phyloP scores from a whole-genome alignment of 371 early-diverging fungal species.

The Rhizopus stolonifer region DNA sequence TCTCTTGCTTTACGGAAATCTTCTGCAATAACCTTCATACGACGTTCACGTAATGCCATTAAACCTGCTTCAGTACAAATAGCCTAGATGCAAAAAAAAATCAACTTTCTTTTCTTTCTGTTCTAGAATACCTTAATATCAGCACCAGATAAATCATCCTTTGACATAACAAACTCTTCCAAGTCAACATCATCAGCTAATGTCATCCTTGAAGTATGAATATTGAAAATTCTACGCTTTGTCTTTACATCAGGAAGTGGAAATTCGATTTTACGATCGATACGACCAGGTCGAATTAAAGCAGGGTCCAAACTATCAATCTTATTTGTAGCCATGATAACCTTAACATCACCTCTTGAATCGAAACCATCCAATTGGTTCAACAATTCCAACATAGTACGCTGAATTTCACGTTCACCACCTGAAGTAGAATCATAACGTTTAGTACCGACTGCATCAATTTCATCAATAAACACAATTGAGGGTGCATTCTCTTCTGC shows the following conservation, averaged over 20 bases:
- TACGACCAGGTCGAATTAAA: conserved; percentile 98
- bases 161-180: conserved; percentile 98
- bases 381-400: conserved; percentile 99
- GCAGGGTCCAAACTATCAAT: conserved; percentile 99
- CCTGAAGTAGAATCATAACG: conserved; percentile 98
- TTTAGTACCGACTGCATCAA: conserved; percentile 99
- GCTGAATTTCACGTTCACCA: conserved; percentile 98
- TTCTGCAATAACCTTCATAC: conserved; percentile 98
- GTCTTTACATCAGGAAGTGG: conserved; percentile 99
- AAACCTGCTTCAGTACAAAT: conserved; percentile 99
- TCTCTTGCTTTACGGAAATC: conserved; percentile 99
- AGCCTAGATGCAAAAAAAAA: conserved; percentile 59
- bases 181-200: conserved; percentile 96
- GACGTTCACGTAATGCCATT: conserved; percentile 97
- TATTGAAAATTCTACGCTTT: conserved; percentile 98
- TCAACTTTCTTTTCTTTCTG: background rate
- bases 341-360: conserved; percentile 99
- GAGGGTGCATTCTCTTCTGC: conserved; percentile 99
- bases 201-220: conserved; percentile 99
- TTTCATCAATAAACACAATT: conserved; percentile 99
- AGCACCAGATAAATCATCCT: conserved; percentile 99
- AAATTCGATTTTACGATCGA: conserved; percentile 99
- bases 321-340: conserved; percentile 99
- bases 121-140: conserved; percentile 89
- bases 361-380: conserved; percentile 99